Conservation (phyloP, 2,329 filamentous ascomycete genomes). For the Clonostachys solani region DNA sequence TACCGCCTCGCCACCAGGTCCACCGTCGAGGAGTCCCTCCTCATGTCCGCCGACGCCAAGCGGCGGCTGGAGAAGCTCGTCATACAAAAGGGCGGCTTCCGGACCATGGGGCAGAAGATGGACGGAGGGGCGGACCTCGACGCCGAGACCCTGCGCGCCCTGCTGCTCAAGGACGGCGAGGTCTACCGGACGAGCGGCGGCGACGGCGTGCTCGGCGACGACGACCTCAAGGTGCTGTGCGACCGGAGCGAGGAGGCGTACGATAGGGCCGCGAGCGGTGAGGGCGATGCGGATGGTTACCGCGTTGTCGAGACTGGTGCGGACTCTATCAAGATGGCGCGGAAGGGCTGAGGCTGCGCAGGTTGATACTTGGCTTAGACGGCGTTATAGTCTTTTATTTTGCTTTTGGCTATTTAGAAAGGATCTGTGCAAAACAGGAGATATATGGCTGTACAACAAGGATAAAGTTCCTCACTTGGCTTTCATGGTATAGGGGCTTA, state of each 20-base stretch:
- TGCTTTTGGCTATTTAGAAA: too few species aligned
- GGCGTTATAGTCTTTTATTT: not conserved
- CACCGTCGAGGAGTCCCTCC: conserved; percentile 84
- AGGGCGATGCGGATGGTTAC: conserved; percentile 68
- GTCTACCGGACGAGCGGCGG: conserved; percentile 56
- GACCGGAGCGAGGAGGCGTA: conserved; percentile 67
- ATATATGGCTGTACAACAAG: too few species aligned
- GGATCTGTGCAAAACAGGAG: too few species aligned
- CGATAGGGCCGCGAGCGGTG: conserved; percentile 70
- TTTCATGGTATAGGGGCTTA: too few species aligned
- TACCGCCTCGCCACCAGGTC: conserved; percentile 91
- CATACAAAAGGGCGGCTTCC: conserved; percentile 88
- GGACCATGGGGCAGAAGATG: conserved; percentile 60
- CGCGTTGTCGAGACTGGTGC: conserved; percentile 74
- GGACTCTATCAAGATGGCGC: conserved; percentile 42
- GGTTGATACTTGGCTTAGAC: not conserved
- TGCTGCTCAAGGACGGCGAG: conserved; percentile 69
- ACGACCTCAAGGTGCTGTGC: conserved; percentile 73
- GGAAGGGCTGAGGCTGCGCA: conserved; percentile 6
- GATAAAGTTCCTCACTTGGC: too few species aligned
- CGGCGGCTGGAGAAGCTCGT: conserved; percentile 89
- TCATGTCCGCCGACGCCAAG: conserved; percentile 87
- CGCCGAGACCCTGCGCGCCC: conserved; percentile 54
- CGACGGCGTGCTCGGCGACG: conserved; percentile 65
- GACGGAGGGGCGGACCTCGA: conserved; percentile 49